Base-by-base conservation (phyloP, 2,329 filamentous ascomycete genomes). In the Fusarium devonianum region DNA sequence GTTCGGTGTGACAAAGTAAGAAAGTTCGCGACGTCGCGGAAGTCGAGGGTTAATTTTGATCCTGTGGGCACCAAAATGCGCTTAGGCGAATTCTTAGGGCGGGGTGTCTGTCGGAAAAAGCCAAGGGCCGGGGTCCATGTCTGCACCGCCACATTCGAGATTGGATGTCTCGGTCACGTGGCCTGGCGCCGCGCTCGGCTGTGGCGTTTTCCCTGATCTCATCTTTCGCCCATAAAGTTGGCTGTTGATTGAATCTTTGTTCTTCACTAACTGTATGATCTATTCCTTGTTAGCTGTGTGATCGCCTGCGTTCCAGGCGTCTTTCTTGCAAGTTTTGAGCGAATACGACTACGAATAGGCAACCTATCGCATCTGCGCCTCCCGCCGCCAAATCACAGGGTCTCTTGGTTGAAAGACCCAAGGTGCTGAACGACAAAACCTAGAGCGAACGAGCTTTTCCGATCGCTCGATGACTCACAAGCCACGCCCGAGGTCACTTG, bases 51-150 rank as follows among this genome's bases (percentile, higher is more conserved):
- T 50, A 64, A 65, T 68, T 70, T 69, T 66, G 64, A 64, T 60
- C 60, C 59, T 72, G 68, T 72, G 69, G 68, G 69, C 60, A 62
- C 60, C 56, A 65, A 58, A 53, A 26, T 37, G 49, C 35, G 46
- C 42, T 37, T 58, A 50, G 39, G 44, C 53, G 55, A 60, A 53
- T 16, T 18, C 40, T 63, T 60, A 56, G 52, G 50, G 55, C 49
- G 60, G 62, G 56, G 55, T 21, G 32, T n/a, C 18, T 29, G 11
- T 51, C 61, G 63, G 60, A 59, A 52, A 22, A 58, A 51, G 16
- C 21, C 34, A 9, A 10, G 10, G 3, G 35, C 53, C 43, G 37
- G 32, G 23, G 13, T 36, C 53, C 42, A 41, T 10, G 1, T 0
- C 0, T 5, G 64, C 64, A 63, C 61, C 59, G 64, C 62, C 64